Conservation (phyloP, 495 filamentous ascomycete species). For the Amniculicola lignicola region DNA sequence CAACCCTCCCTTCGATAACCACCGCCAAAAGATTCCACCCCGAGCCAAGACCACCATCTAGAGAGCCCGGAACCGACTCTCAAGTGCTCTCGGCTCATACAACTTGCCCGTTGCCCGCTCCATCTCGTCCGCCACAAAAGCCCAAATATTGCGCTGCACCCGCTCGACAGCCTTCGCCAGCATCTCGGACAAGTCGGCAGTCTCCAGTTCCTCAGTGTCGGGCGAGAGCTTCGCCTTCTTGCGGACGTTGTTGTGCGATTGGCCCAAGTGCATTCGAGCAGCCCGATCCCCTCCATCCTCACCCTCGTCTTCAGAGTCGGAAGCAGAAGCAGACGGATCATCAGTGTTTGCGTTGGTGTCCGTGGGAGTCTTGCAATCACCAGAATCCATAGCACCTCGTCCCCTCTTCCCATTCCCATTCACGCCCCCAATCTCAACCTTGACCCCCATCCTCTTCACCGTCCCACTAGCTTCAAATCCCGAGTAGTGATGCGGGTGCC, state of each 20-base stretch:
- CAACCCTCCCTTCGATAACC: too few species aligned
- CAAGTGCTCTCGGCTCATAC: constrained; percentile 8
- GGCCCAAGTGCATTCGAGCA: constrained; percentile 2
- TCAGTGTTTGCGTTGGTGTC: neutral
- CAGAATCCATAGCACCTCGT: neutral
- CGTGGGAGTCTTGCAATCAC: neutral
- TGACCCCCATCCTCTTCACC: neutral
- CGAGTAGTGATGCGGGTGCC: constrained; percentile 11
- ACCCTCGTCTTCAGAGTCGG: neutral
- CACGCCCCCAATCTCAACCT: neutral
- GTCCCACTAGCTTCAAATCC: neutral
- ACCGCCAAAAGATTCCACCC: too few species aligned
- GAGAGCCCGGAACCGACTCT: neutral
- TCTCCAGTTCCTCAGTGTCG: constrained; percentile 13
- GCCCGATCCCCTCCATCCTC: neutral
- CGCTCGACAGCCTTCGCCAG: constrained; percentile 11
- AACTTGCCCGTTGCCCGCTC: constrained; percentile 16
- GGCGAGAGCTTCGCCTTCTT: constrained; percentile 3
- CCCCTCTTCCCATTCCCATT: neutral
- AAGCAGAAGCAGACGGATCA: too few species aligned
- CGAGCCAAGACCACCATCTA: too few species aligned
- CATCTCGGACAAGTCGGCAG: constrained; percentile 2
- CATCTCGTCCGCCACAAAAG: constrained; percentile 19
- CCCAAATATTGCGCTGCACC: constrained; percentile 16
- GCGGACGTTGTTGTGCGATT: neutral